These are phyloP conservation scores for Blumeria hordei DNA, from an alignment of 2,329 filamentous ascomycete species.

Conservation along the genomic window DNA sequence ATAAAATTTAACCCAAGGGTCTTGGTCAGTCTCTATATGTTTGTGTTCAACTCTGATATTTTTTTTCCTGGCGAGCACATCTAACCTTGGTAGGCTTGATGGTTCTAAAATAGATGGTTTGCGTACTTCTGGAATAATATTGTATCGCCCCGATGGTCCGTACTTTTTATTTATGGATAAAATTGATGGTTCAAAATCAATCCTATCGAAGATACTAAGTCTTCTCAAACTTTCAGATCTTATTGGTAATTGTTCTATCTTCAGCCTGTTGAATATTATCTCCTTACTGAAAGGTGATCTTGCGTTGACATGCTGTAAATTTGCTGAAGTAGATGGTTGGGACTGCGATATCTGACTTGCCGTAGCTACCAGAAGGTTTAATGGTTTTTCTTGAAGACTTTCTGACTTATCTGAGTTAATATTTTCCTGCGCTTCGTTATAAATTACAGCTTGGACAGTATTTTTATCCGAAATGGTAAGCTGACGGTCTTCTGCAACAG, in stretches of 20 bases:
- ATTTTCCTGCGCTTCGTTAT: background rate
- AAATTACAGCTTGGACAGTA: background rate
- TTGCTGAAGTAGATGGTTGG: background rate
- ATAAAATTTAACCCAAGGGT: too few relatives aligned
- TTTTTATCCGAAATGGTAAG: background rate
- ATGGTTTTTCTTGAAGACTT: background rate
- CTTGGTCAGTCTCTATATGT: too few relatives aligned
- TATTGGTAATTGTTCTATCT: background rate
- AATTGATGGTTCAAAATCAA: slow-evolving; percentile 13
- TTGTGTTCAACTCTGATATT: too few relatives aligned
- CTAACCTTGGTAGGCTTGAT: slow-evolving; percentile 22
- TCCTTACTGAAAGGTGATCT: slow-evolving; percentile 12
- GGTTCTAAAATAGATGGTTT: slow-evolving; percentile 19
- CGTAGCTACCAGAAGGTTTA: background rate
- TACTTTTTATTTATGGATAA: slow-evolving; percentile 14
- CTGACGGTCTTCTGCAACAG: too few relatives aligned
- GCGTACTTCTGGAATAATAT: slow-evolving; percentile 3
- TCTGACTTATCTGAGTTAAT: background rate
- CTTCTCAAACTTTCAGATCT: slow-evolving; percentile 3
- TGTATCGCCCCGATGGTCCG: slow-evolving; percentile 11
- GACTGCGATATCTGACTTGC: background rate
- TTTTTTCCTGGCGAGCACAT: too few relatives aligned
- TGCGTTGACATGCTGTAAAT: background rate
- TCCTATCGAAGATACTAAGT: slow-evolving; percentile 11
- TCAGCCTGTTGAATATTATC: slow-evolving; percentile 10